phyloP scores from a whole-genome alignment of 495 filamentous ascomycete species.

The Peziza echinospora region DNA sequence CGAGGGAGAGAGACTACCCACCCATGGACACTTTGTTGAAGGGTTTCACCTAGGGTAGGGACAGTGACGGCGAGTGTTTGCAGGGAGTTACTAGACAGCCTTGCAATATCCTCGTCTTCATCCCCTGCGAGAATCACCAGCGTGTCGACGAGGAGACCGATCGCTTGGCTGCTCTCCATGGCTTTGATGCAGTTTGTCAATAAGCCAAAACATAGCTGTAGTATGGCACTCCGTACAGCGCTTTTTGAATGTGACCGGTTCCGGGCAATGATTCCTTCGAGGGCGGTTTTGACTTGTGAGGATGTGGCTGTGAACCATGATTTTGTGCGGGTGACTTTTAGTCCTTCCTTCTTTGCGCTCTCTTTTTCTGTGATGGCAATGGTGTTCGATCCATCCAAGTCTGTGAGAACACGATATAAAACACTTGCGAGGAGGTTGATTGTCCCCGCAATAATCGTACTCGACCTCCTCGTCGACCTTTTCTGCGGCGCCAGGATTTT shows the following conservation, averaged over 20 bases:
- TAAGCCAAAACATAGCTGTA: conserved; percentile 46
- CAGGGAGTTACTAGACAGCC: conserved; percentile 25
- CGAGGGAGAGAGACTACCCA: conserved; percentile 67
- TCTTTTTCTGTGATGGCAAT: conserved; percentile 11
- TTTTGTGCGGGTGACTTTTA: conserved; percentile 23
- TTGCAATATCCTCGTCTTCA: conserved; percentile 23
- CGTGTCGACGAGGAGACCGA: conserved; percentile 55
- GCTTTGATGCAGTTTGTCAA: conserved; percentile 23
- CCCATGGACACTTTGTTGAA: conserved; percentile 52
- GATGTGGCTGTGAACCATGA: conserved; percentile 70
- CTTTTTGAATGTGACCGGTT: conserved; percentile 49
- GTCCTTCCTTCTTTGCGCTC: conserved; percentile 12
- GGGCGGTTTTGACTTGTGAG: conserved; percentile 62
- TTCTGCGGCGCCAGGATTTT: conserved; percentile 49
- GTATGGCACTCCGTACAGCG: conserved; percentile 48
- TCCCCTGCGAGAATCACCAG: conserved; percentile 47
- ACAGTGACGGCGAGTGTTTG: conserved; percentile 42
- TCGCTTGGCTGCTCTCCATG: conserved; percentile 26
- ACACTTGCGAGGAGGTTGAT: conserved; percentile 38
- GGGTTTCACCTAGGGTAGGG: conserved; percentile 36
- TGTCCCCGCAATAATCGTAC: conserved; percentile 37
- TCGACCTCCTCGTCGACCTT: conserved; percentile 35
- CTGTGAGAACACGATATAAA: conserved; percentile 42
- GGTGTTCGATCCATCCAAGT: conserved; percentile 30
- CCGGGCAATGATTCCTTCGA: conserved; percentile 48